Evolutionary conservation across 805 yeast species (phyloP).

Genomic region (fission yeast (Schizosaccharomyces pombe)): DNA sequence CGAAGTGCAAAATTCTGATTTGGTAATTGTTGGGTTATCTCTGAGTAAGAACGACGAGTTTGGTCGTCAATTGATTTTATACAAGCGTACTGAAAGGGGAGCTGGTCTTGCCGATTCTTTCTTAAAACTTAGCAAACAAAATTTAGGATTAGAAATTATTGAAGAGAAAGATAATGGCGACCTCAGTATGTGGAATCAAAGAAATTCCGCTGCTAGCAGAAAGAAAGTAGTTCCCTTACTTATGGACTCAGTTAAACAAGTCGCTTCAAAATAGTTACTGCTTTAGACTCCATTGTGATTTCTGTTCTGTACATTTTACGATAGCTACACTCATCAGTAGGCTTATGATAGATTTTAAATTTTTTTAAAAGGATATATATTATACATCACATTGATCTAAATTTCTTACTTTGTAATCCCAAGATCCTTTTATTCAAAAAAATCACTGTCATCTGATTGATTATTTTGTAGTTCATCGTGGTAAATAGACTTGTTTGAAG

Average conservation of each 20-base stretch:
- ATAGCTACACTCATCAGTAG: not conserved
- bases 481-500: not conserved
- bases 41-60: not conserved
- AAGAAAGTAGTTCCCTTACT: not conserved
- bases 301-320: not conserved
- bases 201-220: slow-evolving; percentile 1
- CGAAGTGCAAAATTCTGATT: not conserved
- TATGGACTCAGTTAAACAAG: not conserved
- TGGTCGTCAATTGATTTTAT: not conserved
- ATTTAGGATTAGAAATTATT: not conserved
- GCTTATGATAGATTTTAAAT: not conserved
- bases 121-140: not conserved
- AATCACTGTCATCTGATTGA: not conserved
- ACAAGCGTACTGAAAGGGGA: not conserved
- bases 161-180: not conserved
- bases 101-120: not conserved
- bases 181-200: not conserved
- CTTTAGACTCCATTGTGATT: not conserved
- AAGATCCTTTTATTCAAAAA: not conserved
- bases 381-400: too few relatives aligned
- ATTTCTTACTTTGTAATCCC: not conserved
- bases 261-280: not conserved
- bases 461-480: not conserved
- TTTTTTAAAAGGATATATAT: too few relatives aligned
- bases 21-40: not conserved